A percentile compares a stretch with the other conserved stretches of the same genome.
Evolutionary conservation across 2,329 filamentous ascomycete genomes (phyloP).

Genomic region (Fusarium zealandicum): DNA sequence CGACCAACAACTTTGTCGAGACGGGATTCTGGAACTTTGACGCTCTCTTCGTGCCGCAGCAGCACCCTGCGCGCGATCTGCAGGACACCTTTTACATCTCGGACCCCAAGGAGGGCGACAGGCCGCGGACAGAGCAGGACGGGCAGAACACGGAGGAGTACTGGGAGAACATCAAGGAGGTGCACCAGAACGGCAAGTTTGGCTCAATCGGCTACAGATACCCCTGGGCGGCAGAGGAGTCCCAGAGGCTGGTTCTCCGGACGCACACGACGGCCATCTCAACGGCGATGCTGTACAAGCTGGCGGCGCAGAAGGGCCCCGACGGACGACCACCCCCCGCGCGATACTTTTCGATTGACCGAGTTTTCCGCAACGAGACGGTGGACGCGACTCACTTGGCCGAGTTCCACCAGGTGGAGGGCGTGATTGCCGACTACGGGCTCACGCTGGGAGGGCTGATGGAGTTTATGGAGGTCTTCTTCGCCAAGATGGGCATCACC

Average conservation of each 20-base stretch:
- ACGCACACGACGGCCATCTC: slow-evolving; percentile 96
- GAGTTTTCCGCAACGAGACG: slow-evolving; percentile 97
- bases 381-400: slow-evolving; percentile 96
- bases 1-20: slow-evolving; percentile 91
- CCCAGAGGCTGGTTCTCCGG: slow-evolving; percentile 84
- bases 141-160: slow-evolving; percentile 80
- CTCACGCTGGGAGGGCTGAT: slow-evolving; percentile 92
- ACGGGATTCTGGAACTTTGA: slow-evolving; percentile 99
- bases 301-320: slow-evolving; percentile 82
- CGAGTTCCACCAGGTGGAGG: slow-evolving; percentile 98
- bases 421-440: slow-evolving; percentile 96
- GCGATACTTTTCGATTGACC: slow-evolving; percentile 98
- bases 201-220: slow-evolving; percentile 97
- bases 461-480: slow-evolving; percentile 94
- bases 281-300: slow-evolving; percentile 87
- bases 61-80: slow-evolving; percentile 95
- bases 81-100: slow-evolving; percentile 99
- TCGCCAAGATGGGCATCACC: slow-evolving; percentile 90
- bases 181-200: slow-evolving; percentile 91
- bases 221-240: slow-evolving; percentile 89
- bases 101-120: slow-evolving; percentile 80
- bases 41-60: slow-evolving; percentile 90
- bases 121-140: slow-evolving; percentile 63
- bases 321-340: slow-evolving; percentile 70
- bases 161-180: slow-evolving; percentile 84